Base-by-base conservation (phyloP, 2,329 filamentous ascomycete species). In the Botrytis galanthina region DNA sequence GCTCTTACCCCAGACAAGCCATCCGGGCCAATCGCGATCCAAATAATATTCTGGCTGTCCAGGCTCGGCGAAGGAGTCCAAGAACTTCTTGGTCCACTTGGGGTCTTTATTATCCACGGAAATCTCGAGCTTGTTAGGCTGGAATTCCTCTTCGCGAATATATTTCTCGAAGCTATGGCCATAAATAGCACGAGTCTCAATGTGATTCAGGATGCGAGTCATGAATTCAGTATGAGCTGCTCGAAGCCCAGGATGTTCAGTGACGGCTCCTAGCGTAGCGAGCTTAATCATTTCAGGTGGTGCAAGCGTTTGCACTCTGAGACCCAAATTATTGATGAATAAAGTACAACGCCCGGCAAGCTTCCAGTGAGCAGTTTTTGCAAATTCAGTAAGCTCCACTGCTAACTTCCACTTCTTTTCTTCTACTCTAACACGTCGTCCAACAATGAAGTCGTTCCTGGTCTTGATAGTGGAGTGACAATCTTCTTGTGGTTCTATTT, bases 1-100 rank as follows among this genome's bases (percentile, higher is more conserved):
- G 46, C 87, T 90, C 82, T 96, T 93, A 70, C 92, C 92, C 96
- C 96, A 99, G 0, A 97, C 94, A 29, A 99, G 87, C 97, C 97
- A 99, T 46, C 96, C 96, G 7, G 95, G 94, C 80, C 97, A 93
- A 80, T 98, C 95, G 72, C 90, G 89, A 80, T 99, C 96, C 63
- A 98, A 90, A 81, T 95, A 97, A 81, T 97, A 97, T 76, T 97
- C 91, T 0, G 93, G 91, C 46, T 90, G 78, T 20, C 84, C 91
- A 9, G 92, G 90, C 66, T 92, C 87, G 16, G 91, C 90, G 81
- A 99, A 99, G 35, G 89, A 87, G 2, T 90, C 87, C 0, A 99
- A 85, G 80, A 94, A 97, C 37, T 91, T 88, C 72, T 91, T 82
- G 0, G 96, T 99, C 87, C 93, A 97, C 14, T 88, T 85, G 0